Evolutionary conservation across 2,329 filamentous ascomycete genomes (phyloP), one percentile per base, ranked within the genome.

Genomic region (Fusarium hainanense): DNA sequence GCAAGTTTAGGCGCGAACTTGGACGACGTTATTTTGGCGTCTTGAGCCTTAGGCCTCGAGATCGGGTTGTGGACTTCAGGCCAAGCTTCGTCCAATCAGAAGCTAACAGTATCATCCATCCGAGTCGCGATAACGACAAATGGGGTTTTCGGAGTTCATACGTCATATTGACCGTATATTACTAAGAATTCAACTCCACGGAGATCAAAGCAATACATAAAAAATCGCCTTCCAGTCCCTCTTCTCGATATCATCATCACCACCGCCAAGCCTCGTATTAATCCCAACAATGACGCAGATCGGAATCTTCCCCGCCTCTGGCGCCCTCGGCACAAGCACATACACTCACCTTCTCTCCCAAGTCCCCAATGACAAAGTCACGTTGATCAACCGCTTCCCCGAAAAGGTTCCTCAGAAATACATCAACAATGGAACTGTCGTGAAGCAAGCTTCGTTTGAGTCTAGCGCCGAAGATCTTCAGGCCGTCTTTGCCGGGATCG

Each of bases 271-370:
- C 1, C 14, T 27, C 32, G 12, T 32, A 37, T 18, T 4, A 6
- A 34, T 8, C 16, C 12, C 12, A 10, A 18, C 0, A 14, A 69
- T 70, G 66, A 51, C 47, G 34, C 62, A 62, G 20, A 66, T 69
- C n/a, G 69, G 69, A 16, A 52, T 71, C 25, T 71, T 72, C 43
- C 69, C 69, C 50, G 69, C 69, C n/a, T 72, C 69, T 3, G 69
- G 69, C 10, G 66, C 57, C 4, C 55, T 71, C 1, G 69, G 69
- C 18, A 64, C 62, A 5, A 72, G 69, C 49, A 70, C 69, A 0
- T 70, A 68, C 12, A 68, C 54, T 0, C 69, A 72, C 6, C 54
- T 71, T 2, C 48, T 71, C 0, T 44, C 51, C 0, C 56, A 54
- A 30, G 27, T 65, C 3, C 52, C 66, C 2, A 61, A 64, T 6